phyloP scores from a whole-genome alignment of 2,329 filamentous ascomycete species.

The Ophiostoma quercus region DNA sequence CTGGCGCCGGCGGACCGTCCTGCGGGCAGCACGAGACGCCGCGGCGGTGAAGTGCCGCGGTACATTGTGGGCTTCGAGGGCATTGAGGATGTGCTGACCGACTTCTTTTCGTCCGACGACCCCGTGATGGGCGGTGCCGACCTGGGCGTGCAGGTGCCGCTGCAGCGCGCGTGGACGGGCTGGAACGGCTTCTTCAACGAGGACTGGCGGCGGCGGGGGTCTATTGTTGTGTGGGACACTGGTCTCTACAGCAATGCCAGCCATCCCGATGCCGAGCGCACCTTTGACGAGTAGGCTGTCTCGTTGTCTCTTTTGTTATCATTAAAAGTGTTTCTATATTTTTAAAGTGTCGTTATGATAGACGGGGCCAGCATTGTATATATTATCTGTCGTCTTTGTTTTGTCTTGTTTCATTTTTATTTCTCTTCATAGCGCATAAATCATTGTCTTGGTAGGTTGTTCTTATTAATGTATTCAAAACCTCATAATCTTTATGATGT shows the following conservation, averaged over 20 bases:
- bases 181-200: slow-evolving; percentile 61
- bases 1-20: neutral
- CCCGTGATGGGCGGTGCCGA: slow-evolving; percentile 33
- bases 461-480: neutral
- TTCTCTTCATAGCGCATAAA: neutral
- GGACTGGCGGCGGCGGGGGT: slow-evolving; percentile 52
- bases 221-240: slow-evolving; percentile 57
- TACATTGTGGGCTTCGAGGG: slow-evolving; percentile 60
- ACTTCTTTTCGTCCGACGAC: slow-evolving; percentile 37
- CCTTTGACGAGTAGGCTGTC: slow-evolving; percentile 12
- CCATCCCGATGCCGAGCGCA: slow-evolving; percentile 23
- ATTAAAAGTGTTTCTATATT: neutral
- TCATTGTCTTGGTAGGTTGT: neutral
- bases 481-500: neutral
- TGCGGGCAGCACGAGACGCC: neutral
- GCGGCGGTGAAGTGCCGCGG: slow-evolving; percentile 42
- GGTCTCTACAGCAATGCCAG: slow-evolving; percentile 33
- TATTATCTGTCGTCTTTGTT: neutral
- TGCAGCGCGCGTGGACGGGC: slow-evolving; percentile 49
- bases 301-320: neutral
- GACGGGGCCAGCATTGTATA: slow-evolving; percentile 1
- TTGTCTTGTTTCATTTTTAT: neutral
- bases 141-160: slow-evolving; percentile 37
- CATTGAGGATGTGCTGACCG: slow-evolving; percentile 46
- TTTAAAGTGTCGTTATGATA: neutral